These are phyloP conservation scores for Blastocystis sp. DNA, from an alignment of 352 stramenopile genomes.

Conservation along the genomic window DNA sequence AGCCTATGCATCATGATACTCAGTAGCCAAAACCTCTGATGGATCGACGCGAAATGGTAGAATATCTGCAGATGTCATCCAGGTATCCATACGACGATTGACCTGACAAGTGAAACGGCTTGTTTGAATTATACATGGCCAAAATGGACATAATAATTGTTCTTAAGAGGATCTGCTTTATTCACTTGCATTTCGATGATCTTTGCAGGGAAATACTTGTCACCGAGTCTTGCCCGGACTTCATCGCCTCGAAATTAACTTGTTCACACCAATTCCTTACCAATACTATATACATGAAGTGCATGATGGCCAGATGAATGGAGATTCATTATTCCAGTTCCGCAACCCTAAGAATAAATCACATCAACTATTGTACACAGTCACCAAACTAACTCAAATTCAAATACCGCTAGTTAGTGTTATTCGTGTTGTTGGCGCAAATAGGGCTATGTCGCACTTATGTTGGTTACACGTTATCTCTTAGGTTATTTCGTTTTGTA, in stretches of 20 bases:
- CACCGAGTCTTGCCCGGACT: constrained; percentile 16
- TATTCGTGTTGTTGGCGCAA: neutral
- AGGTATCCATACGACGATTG: constrained; percentile 79
- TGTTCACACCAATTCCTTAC: neutral
- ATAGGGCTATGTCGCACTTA: neutral
- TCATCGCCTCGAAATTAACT: constrained; percentile 51
- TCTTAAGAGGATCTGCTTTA: constrained; percentile 57
- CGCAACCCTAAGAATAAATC: too few relatives aligned
- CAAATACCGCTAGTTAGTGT: too few relatives aligned
- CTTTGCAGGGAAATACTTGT: constrained; percentile 62
- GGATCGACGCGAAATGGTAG: constrained; percentile 73
- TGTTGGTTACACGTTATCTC: neutral
- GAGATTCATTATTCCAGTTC: constrained; percentile 1
- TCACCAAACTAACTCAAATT: too few relatives aligned
- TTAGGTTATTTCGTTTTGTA: neutral
- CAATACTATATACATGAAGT: constrained; percentile 40
- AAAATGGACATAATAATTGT: constrained; percentile 55
- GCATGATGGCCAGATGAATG: constrained; percentile 7
- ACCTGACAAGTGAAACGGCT: constrained; percentile 67
- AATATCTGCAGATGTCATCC: constrained; percentile 76
- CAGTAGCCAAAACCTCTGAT: constrained; percentile 47
- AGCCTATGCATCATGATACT: neutral
- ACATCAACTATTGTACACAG: too few relatives aligned
- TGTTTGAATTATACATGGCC: neutral
- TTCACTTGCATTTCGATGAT: constrained; percentile 54